Conservation (phyloP, 108 stramenopile species). For the Pseudonitzschia multiseries region DNA sequence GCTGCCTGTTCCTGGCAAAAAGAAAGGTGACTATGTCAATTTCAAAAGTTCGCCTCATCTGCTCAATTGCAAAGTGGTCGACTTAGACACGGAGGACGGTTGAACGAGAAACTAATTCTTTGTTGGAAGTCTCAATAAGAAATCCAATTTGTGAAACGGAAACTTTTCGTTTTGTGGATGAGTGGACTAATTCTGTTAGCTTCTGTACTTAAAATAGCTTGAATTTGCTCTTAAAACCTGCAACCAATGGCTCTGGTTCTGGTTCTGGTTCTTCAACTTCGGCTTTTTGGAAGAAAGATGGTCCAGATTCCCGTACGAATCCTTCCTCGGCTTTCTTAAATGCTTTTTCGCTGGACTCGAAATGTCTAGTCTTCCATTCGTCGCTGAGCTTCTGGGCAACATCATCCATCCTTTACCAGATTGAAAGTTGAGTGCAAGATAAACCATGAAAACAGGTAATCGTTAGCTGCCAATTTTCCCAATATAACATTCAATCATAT, state of each 20-base stretch:
- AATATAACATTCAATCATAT: no score
- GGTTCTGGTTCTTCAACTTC: conserved; percentile 27
- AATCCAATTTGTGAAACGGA: not conserved
- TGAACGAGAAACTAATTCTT: not conserved
- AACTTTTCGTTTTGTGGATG: not conserved
- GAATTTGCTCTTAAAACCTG: not conserved
- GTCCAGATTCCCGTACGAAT: conserved; percentile 45
- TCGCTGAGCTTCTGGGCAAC: conserved; percentile 62
- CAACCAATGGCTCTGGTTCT: not conserved
- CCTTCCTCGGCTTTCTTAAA: conserved; percentile 70
- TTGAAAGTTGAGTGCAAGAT: not conserved
- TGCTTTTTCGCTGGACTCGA: conserved; percentile 65
- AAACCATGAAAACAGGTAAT: not conserved
- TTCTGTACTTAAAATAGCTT: not conserved
- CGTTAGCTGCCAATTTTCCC: not conserved
- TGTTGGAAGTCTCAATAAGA: no score
- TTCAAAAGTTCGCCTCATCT: conserved; percentile 75
- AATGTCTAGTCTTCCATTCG: conserved; percentile 68
- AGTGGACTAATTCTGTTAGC: not conserved
- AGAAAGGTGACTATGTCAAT: conserved; percentile 56
- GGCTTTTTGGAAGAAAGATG: conserved; percentile 84
- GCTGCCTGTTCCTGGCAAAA: conserved; percentile 64
- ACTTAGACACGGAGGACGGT: not conserved
- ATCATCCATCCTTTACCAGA: conserved; percentile 56
- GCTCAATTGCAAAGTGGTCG: conserved; percentile 46